Conservation (phyloP, 75 land plant genomes). For the Selaginella moellendorffii region DNA sequence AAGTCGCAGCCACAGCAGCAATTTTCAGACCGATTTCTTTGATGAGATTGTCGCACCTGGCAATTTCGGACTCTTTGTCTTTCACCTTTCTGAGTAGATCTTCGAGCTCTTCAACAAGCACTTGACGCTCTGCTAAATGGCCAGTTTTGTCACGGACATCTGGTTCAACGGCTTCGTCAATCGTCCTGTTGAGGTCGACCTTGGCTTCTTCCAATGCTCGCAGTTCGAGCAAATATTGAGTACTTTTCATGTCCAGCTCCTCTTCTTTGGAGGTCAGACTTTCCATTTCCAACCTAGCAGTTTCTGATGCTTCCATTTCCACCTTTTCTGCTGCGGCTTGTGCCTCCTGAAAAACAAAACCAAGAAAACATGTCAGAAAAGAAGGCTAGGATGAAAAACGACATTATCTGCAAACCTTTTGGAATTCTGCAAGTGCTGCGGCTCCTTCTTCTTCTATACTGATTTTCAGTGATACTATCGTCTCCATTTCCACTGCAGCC, state of each 20-base stretch:
- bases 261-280: slow-evolving; percentile 42
- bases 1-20: slow-evolving; percentile 19
- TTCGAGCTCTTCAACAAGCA: slow-evolving; percentile 38
- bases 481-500: slow-evolving; percentile 36
- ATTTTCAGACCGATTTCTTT: slow-evolving; percentile 38
- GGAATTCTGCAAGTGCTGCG: too few relatives aligned
- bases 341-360: slow-evolving; percentile 21
- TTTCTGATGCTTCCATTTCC: slow-evolving; percentile 21
- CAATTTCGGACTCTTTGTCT: slow-evolving; percentile 49
- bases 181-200: slow-evolving; percentile 20
- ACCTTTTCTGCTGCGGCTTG: slow-evolving; percentile 27
- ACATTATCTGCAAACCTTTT: too few relatives aligned
- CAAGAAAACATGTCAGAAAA: too few relatives aligned
- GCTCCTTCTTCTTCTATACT: slow-evolving; percentile 47
- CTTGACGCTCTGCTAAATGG: slow-evolving; percentile 24
- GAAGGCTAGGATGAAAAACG: too few relatives aligned
- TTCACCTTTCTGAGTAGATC: slow-evolving; percentile 45
- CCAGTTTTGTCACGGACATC: slow-evolving; percentile 34
- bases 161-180: slow-evolving; percentile 26
- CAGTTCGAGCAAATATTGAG: slow-evolving; percentile 34
- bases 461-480: slow-evolving; percentile 38
- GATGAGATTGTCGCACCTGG: slow-evolving; percentile 36
- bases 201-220: slow-evolving; percentile 38
- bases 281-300: slow-evolving; percentile 26
- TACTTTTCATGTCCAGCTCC: slow-evolving; percentile 33